phyloP scores from a whole-genome alignment of 2,329 filamentous ascomycete genomes.

The Tolypocladium pustulatum region DNA sequence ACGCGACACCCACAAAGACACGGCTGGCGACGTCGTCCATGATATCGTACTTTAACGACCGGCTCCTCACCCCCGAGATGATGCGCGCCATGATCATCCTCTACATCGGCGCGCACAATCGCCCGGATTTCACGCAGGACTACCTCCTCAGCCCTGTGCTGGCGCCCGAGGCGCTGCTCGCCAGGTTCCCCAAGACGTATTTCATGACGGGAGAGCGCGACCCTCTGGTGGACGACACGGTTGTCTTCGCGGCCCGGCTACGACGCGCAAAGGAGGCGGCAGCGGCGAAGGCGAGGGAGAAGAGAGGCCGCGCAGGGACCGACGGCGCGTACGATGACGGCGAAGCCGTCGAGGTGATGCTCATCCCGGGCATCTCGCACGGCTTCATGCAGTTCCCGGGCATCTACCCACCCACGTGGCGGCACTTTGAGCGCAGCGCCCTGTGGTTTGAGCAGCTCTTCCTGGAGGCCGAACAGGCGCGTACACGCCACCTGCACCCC shows the following conservation, averaged over 20 bases:
- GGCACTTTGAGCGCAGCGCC: conserved; percentile 68
- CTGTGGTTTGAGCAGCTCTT: conserved; percentile 79
- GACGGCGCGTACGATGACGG: conserved; percentile 22
- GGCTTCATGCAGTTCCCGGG: conserved; percentile 88
- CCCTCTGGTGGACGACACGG: conserved; percentile 90
- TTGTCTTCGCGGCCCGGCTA: conserved; percentile 88
- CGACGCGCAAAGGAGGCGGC: conserved; percentile 61
- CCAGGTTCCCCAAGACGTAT: conserved; percentile 86
- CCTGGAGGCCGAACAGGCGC: conserved; percentile 33
- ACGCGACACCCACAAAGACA: conserved; percentile 56
- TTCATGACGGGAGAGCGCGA: conserved; percentile 93
- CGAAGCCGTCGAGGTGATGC: conserved; percentile 55
- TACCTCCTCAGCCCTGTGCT: conserved; percentile 84
- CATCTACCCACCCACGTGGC: conserved; percentile 84
- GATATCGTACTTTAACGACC: conserved; percentile 96
- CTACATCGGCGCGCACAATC: conserved; percentile 87
- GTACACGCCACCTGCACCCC: conserved; percentile 12
- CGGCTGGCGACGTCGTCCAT: conserved; percentile 92
- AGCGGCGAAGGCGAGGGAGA: conserved; percentile 5
- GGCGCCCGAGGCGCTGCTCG: conserved; percentile 73
- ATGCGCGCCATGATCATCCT: conserved; percentile 99
- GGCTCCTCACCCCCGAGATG: conserved; percentile 92
- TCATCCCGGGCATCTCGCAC: conserved; percentile 84
- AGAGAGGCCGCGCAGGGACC: conserved; percentile 5
- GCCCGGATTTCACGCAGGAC: conserved; percentile 85